Base-by-base conservation (phyloP, 352 stramenopile species). In the Phytophthora aleatoria region DNA sequence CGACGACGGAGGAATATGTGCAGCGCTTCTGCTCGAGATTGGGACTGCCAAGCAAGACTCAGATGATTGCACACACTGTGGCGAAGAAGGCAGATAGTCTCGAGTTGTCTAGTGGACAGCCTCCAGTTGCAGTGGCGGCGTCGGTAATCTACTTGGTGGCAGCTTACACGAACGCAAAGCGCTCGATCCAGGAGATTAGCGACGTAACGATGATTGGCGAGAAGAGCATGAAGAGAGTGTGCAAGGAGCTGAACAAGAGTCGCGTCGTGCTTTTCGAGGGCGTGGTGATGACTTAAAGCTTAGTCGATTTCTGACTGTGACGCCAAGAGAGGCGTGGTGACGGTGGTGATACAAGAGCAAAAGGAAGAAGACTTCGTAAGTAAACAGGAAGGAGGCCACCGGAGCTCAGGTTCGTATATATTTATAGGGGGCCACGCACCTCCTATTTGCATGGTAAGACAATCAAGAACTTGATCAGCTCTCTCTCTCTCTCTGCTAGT, bases 231-330 rank as follows among this genome's bases (percentile, higher is more conserved):
- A 94, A 94, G 66, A 69, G 81, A 47, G 85, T 94, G 49, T 92
- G 83, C 81, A 94, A 94, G 78, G 83, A 92, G 62, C 71, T 94
- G 15, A 91, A 92, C 75, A 91, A 94, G 78, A 94, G 83, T 45
- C 84, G 84, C 39, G 64, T 91, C 26, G 71, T 87, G 57, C 70
- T 93, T 4, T 93, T 93, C 63, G 85, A 90, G 71, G 84, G 84
- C 50, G 79, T 92, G 49, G 51, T 88, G 56, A 78, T 83, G 59
- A 82, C 71, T 38, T 20, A 20, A 20, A 20, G 20, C 20, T 20
- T 87, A 81, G 71, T 74, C 39, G 48, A 59, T 38, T 45, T 47
- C 48, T 59, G 28, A 47, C 50, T 12, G 42, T 45, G 43, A 54
- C 30, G 50, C 41, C 45, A 68, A 67, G 39, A 69, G 58, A 61